These are phyloP conservation scores for Cutaneotrichosporon arboriforme DNA, from an alignment of 1,284 basidiomycete genomes.

Conservation along the genomic window DNA sequence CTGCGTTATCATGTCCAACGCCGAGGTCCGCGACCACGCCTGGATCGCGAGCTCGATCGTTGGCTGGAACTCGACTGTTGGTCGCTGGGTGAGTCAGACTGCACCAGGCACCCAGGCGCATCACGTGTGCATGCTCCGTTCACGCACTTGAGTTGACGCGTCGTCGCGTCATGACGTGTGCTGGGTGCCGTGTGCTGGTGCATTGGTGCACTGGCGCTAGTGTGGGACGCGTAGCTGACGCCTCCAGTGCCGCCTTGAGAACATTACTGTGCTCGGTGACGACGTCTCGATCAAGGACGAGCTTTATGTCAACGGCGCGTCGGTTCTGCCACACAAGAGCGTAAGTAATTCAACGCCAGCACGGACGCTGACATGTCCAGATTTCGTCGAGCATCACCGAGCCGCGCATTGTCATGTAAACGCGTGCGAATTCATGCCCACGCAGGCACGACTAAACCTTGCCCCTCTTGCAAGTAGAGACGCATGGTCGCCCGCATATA, in stretches of 20 bases:
- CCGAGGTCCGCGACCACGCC: conserved; percentile 52
- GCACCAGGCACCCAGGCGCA: too few relatives aligned
- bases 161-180: background rate
- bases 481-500: too few relatives aligned
- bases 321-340: conserved; percentile 53
- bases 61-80: conserved; percentile 54
- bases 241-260: conserved; percentile 49
- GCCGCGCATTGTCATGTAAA: conserved; percentile 50
- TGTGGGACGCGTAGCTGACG: conserved; percentile 1
- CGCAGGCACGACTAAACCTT: background rate
- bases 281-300: conserved; percentile 56
- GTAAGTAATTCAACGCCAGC: conserved; percentile 28
- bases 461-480: background rate
- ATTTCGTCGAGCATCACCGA: conserved; percentile 50
- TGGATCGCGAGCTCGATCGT: conserved; percentile 54
- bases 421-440: conserved; percentile 1
- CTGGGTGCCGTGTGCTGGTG: too few relatives aligned
- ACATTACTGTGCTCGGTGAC: conserved; percentile 53
- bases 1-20: conserved; percentile 52
- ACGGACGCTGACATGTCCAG: conserved; percentile 21
- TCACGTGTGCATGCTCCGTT: background rate
- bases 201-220: too few relatives aligned
- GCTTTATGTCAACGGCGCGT: conserved; percentile 52
- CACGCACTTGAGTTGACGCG: background rate
- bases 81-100: conserved; percentile 49